Percentiles rank a stretch among this genome's conserved stretches.
Evolutionary conservation across 2,329 filamentous ascomycete species (phyloP).

Genomic region (Trichoderma sp.): DNA sequence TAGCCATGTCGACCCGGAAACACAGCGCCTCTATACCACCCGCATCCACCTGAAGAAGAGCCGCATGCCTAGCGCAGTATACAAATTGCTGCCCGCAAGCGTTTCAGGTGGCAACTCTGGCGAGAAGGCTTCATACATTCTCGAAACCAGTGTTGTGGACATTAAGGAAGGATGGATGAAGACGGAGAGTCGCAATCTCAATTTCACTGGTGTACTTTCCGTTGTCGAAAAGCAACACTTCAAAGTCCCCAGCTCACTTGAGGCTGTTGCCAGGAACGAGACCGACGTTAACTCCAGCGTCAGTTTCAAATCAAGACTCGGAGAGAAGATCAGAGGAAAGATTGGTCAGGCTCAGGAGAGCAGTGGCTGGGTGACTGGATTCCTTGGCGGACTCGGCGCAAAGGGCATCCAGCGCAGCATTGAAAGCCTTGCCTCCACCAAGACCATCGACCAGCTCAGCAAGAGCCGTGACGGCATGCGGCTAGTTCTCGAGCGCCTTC

Average conservation of each 20-base stretch:
- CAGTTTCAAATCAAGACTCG: constrained; percentile 70
- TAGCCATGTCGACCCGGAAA: constrained; percentile 69
- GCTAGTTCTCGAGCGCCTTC: constrained; percentile 71
- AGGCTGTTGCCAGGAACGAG: constrained; percentile 35
- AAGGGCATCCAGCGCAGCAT: constrained; percentile 77
- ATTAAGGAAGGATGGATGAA: constrained; percentile 80
- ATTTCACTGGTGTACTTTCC: constrained; percentile 77
- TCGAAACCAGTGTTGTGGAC: constrained; percentile 78
- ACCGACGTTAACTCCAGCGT: constrained; percentile 75
- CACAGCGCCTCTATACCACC: constrained; percentile 74
- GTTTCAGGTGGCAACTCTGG: constrained; percentile 64
- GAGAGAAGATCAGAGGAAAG: constrained; percentile 64
- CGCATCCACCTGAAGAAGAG: constrained; percentile 82
- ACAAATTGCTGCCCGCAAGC: constrained; percentile 72
- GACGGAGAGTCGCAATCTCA: constrained; percentile 77
- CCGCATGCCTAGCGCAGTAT: constrained; percentile 71
- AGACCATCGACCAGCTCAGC: constrained; percentile 74
- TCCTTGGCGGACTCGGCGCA: constrained; percentile 62
- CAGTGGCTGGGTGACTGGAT: constrained; percentile 54
- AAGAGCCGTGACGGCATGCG: constrained; percentile 84
- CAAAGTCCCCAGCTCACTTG: constrained; percentile 41
- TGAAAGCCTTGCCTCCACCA: constrained; percentile 74
- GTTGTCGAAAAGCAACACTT: constrained; percentile 78
- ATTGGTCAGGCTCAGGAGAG: constrained; percentile 50
- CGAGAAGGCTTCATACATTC: constrained; percentile 75